Evolutionary conservation across 495 filamentous ascomycete species (phyloP).

Genomic region (Diplogelasinospora grovesii): DNA sequence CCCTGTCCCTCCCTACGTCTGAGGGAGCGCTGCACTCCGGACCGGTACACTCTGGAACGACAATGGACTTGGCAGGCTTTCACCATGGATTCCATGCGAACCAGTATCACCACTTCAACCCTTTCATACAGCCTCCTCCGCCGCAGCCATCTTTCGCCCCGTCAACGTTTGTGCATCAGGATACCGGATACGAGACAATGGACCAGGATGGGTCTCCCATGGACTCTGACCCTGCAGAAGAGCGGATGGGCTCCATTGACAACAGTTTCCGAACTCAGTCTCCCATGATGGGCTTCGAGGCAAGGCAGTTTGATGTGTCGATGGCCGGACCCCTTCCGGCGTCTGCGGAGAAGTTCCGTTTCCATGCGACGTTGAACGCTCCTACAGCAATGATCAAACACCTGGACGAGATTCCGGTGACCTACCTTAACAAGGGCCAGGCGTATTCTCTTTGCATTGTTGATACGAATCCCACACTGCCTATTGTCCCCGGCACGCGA

Average conservation of each 20-base stretch:
- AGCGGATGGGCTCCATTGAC: constrained; percentile 44
- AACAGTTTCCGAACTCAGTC: constrained; percentile 44
- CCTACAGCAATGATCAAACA: constrained; percentile 95
- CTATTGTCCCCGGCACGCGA: constrained; percentile 41
- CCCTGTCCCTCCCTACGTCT: constrained; percentile 70
- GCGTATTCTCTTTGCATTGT: constrained; percentile 74
- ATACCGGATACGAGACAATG: constrained; percentile 71
- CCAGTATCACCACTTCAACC: constrained; percentile 66
- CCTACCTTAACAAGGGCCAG: constrained; percentile 96
- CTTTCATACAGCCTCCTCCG: constrained; percentile 56
- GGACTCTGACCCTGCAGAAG: constrained; percentile 38
- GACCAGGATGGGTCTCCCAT: constrained; percentile 63
- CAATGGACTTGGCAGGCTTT: constrained; percentile 50
- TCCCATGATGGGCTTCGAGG: constrained; percentile 37
- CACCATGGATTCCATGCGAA: constrained; percentile 55
- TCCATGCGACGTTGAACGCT: constrained; percentile 81
- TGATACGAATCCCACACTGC: constrained; percentile 51
- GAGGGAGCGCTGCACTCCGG: constrained; percentile 50
- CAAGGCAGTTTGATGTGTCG: constrained; percentile 34
- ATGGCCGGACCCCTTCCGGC: constrained; percentile 33
- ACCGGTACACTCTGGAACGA: too few species aligned
- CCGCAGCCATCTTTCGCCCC: constrained; percentile 64
- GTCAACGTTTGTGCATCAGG: constrained; percentile 69
- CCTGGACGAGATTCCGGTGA: constrained; percentile 80
- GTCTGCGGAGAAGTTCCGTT: constrained; percentile 70